Evolutionary conservation across 2,329 filamentous ascomycete genomes (phyloP).

Genomic region (Colletotrichum eremochloae): DNA sequence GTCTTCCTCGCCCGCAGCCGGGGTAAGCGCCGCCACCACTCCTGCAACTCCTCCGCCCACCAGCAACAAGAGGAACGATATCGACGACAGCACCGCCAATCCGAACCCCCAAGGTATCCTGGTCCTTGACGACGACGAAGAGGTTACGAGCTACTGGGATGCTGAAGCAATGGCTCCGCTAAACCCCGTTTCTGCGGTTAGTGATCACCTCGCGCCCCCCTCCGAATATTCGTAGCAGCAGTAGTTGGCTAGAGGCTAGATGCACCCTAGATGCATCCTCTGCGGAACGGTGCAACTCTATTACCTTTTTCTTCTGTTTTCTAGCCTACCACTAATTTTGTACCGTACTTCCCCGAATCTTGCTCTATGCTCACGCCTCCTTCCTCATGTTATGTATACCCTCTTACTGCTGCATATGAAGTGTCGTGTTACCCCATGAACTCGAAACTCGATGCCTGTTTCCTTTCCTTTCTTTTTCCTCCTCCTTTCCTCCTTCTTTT

Average conservation of each 20-base stretch:
- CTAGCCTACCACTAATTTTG: slow-evolving; percentile 20
- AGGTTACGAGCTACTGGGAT: slow-evolving; percentile 69
- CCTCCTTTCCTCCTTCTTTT: neutral
- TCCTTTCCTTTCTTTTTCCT: slow-evolving; percentile 4
- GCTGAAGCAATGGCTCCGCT: slow-evolving; percentile 69
- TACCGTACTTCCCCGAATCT: slow-evolving; percentile 1
- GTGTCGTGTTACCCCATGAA: slow-evolving; percentile 1
- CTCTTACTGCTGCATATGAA: neutral
- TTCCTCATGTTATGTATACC: neutral
- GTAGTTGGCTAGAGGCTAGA: slow-evolving; percentile 12
- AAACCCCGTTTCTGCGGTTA: slow-evolving; percentile 66
- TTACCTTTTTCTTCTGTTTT: neutral
- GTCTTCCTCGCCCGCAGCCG: slow-evolving; percentile 9
- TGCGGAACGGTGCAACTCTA: slow-evolving; percentile 9
- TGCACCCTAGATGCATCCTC: slow-evolving; percentile 6
- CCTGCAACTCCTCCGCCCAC: slow-evolving; percentile 12
- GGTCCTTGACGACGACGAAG: slow-evolving; percentile 42
- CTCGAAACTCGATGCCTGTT: slow-evolving; percentile 6
- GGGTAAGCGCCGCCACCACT: slow-evolving; percentile 31
- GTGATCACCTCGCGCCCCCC: slow-evolving; percentile 48
- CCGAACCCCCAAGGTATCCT: slow-evolving; percentile 14
- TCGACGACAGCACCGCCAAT: slow-evolving; percentile 1
- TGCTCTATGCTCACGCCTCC: slow-evolving; percentile 28
- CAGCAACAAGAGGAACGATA: slow-evolving; percentile 41
- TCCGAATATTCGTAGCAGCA: slow-evolving; percentile 1